Evolutionary conservation across 805 yeast species (phyloP), one percentile per base, ranked within the genome.

Genomic region (Nakazawaea molendinolei): DNA sequence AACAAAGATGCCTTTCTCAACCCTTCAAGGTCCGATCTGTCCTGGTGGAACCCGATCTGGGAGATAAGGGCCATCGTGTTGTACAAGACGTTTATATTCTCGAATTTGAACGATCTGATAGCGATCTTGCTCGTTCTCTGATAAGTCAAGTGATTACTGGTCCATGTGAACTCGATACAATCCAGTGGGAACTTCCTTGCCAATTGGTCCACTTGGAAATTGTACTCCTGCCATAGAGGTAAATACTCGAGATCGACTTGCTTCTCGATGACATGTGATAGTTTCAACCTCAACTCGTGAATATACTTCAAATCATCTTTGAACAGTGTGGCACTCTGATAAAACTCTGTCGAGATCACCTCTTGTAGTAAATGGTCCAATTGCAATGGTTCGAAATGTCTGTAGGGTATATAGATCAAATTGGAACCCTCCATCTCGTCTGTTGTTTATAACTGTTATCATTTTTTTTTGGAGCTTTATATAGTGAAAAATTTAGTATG

Each of bases 21-120:
- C 0, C 82, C 81, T 1, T 73, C 77, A 4, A 63, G 69, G 3
- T 67, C 57, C 28, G 60, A 56, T 24, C 68, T 50, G 20, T 72
- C 65, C 40, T 69, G 67, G 3, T 51, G 47, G 9, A 61, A 49
- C 0, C 80, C 94, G 34, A 76, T 44, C 23, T 67, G 69, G 0
- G 89, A 74, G 50, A 74, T 76, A 5, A 73, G 40, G 0, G 86
- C 69, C 0, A 78, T 95, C 26, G 84, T 53, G 53, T 86, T 87
- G 58, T 72, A 87, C 5, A 79, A 48, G 0, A 84, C 52, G 49
- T 83, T 82, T 28, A 70, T 50, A 43, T 63, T 65, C 52, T 89
- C 97, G 48, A 71, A 76, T 17, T 52, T 44, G 4, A 84, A 51
- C 0, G 86, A 74, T 19, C 58, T 53, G 25, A 62, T 49, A 32